Evolutionary conservation across 2,329 filamentous ascomycete genomes (phyloP), one percentile per base, ranked within the genome.

Genomic region (Drechslera avenae): DNA sequence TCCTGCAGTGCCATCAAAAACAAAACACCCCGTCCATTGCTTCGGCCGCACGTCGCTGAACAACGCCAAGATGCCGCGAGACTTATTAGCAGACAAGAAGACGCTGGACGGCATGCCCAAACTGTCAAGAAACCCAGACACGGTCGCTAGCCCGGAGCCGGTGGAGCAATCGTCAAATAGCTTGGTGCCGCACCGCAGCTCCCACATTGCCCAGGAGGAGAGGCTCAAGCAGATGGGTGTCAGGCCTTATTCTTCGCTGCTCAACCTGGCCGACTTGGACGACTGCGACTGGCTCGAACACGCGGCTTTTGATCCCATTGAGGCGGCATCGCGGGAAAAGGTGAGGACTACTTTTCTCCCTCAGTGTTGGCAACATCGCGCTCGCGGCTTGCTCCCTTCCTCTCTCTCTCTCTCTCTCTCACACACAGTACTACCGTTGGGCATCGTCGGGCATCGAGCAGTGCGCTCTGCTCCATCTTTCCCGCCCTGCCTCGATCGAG

Each of bases 161-260:
- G 39, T 54, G 16, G 40, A 55, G 16, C 39, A 57, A 10, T 43
- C 54, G 16, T 28, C 26, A 10, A 28, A 28, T 28, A 60, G 60
- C 35, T 52, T 63, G 14, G 51, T 59, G 40, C 57, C 64, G 7
- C 57, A 66, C 51, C 67, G 62, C 57, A 56, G 53, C 33, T 47
- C 60, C 17, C 59, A 56, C 34, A 54, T 61, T 26, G 51, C 67
- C 4, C 52, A 67, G 18, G 64, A 69, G 18, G 63, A 68, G 21
- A 50, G 59, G 14, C 66, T 65, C 56, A 64, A 62, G 46, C 69
- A 65, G 44, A 66, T 70, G 59, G 86, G 87, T 63, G 83, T 90
- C 64, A 83, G 89, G 65, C 86, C 90, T 19, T 88, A 89, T 64
- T 82, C 89, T n/a, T 85, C 89, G 44, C 83, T 88, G 21, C 80